Conservation (phyloP, 1,284 basidiomycete genomes). For the Phenoliferia sp. region DNA sequence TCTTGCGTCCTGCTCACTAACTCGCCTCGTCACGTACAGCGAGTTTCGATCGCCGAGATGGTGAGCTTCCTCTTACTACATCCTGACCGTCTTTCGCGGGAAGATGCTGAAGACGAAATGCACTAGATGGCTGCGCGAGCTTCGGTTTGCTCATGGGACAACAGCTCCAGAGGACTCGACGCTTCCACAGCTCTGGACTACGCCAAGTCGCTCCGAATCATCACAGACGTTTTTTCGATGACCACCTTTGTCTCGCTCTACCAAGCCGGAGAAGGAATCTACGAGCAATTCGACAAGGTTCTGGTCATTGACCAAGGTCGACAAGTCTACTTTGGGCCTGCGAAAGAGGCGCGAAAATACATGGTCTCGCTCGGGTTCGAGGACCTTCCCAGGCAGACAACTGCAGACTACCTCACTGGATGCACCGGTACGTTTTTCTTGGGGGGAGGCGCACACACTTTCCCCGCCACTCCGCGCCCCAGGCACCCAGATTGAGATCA, state of each 20-base stretch:
- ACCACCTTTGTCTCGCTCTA: slow-evolving; percentile 47
- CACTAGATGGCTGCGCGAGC: slow-evolving; percentile 23
- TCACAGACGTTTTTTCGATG: slow-evolving; percentile 51
- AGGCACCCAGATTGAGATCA: too few relatives aligned
- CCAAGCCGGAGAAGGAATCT: slow-evolving; percentile 62
- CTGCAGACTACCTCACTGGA: slow-evolving; percentile 72
- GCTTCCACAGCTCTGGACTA: slow-evolving; percentile 51
- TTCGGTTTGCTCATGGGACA: slow-evolving; percentile 50
- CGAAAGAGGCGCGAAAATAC: slow-evolving; percentile 68
- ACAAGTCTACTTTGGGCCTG: slow-evolving; percentile 77
- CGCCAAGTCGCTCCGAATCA: slow-evolving; percentile 52
- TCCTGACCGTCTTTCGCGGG: neutral
- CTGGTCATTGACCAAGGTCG: slow-evolving; percentile 72
- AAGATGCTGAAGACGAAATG: slow-evolving; percentile 21
- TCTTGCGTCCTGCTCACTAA: neutral
- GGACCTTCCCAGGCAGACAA: slow-evolving; percentile 60
- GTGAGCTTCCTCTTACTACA: slow-evolving; percentile 36
- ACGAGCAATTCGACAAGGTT: slow-evolving; percentile 67
- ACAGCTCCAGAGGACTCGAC: slow-evolving; percentile 71
- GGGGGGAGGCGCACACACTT: too few relatives aligned
- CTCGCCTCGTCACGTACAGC: slow-evolving; percentile 38
- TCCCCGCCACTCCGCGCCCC: too few relatives aligned
- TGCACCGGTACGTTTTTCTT: slow-evolving; percentile 49
- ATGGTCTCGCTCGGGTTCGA: slow-evolving; percentile 50
- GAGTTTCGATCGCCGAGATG: slow-evolving; percentile 59